Percentiles rank a stretch among this genome's conserved stretches.
These are phyloP conservation scores for Claviceps cyperi DNA, from an alignment of 2,329 filamentous ascomycete genomes.

Conservation along the genomic window DNA sequence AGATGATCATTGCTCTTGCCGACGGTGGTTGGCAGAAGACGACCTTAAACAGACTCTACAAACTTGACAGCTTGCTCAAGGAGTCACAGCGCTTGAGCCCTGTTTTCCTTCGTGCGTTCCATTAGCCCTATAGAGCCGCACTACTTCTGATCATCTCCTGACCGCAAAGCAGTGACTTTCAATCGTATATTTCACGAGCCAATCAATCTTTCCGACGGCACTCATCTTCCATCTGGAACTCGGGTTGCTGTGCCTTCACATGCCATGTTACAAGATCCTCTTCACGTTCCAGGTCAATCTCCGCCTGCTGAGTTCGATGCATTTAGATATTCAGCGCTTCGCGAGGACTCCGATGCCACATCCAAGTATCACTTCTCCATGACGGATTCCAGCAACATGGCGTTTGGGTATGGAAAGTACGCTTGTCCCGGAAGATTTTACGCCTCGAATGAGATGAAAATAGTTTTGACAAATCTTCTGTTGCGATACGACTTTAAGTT, in stretches of 20 bases:
- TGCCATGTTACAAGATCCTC: constrained; percentile 1
- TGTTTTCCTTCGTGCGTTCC: neutral
- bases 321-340: constrained; percentile 26
- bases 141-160: neutral
- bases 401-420: constrained; percentile 39
- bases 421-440: constrained; percentile 26
- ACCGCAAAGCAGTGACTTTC: neutral
- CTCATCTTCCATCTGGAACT: constrained; percentile 1
- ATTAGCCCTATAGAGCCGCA: neutral
- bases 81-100: constrained; percentile 2
- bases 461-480: constrained; percentile 31
- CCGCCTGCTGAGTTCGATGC: constrained; percentile 25
- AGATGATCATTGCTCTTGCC: constrained; percentile 21
- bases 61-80: constrained; percentile 2
- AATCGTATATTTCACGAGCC: constrained; percentile 2
- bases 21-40: constrained; percentile 19
- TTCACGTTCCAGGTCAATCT: constrained; percentile 17
- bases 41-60: constrained; percentile 20
- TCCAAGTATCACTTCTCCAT: constrained; percentile 28
- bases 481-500: constrained; percentile 33
- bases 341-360: constrained; percentile 18
- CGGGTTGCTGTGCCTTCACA: constrained; percentile 1
- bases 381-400: constrained; percentile 30
- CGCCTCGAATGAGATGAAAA: constrained; percentile 34
- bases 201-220: constrained; percentile 3